Evolutionary conservation across 1,139 yeast species (phyloP).

Genomic region (Scheffersomyces titani): DNA sequence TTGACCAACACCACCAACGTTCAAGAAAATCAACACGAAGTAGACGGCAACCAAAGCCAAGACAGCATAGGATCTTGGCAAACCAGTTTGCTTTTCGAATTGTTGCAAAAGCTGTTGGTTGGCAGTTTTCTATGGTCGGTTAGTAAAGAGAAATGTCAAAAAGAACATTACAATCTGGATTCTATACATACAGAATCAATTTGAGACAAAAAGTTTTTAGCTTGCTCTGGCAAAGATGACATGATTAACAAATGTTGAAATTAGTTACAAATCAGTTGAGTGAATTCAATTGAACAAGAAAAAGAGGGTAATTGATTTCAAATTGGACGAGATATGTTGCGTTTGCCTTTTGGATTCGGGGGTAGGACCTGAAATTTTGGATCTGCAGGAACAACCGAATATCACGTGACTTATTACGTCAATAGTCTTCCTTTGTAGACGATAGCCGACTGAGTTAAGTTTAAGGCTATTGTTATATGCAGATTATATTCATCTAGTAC

Average conservation of each 20-base stretch:
- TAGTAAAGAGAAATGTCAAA: not conserved
- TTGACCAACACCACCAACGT: conserved; percentile 93
- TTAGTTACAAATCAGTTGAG: not conserved
- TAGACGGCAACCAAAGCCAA: conserved; percentile 65
- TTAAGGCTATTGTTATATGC: not conserved
- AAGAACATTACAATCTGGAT: not conserved
- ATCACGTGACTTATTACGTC: conserved; percentile 1
- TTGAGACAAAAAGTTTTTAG: conserved; percentile 25
- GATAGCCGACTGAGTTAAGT: not conserved
- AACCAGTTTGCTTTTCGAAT: conserved; percentile 65
- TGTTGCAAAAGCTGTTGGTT: conserved; percentile 45
- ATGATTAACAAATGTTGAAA: conserved; percentile 2
- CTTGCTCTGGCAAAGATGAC: conserved; percentile 31
- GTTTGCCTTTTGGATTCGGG: not conserved
- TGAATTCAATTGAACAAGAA: not conserved
- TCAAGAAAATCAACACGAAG: conserved; percentile 76
- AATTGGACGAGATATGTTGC: not conserved
- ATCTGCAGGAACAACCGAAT: not conserved
- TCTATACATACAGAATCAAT: conserved; percentile 30
- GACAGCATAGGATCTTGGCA: conserved; percentile 88
- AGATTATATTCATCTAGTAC: not conserved
- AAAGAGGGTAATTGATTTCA: not conserved
- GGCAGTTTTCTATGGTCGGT: conserved; percentile 37
- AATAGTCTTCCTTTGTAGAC: not conserved
- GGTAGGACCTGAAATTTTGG: not conserved